Evolutionary conservation across 1,284 basidiomycete species (phyloP).

Genomic region (Trametes pubescens): DNA sequence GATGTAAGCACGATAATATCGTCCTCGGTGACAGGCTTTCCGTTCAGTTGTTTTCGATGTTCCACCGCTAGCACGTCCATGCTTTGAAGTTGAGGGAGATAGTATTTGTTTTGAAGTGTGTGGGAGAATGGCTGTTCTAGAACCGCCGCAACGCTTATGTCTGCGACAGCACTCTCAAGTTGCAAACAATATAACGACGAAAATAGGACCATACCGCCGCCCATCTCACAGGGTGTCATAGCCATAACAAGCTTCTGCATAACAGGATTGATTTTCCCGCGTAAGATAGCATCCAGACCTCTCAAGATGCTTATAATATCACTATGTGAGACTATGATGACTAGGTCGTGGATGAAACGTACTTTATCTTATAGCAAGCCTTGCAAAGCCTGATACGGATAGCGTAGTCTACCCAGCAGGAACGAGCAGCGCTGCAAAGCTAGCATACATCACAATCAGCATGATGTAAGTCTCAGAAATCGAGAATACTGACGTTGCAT

Average conservation of each 20-base stretch:
- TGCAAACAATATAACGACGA: no score
- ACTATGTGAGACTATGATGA: neutral
- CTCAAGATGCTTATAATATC: neutral
- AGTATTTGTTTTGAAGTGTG: neutral
- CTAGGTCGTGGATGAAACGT: neutral
- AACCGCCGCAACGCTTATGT: neutral
- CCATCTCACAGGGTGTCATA: neutral
- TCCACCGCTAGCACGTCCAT: neutral
- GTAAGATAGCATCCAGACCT: neutral
- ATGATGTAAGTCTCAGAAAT: neutral
- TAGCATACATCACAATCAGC: neutral
- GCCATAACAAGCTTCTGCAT: neutral
- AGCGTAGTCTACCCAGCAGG: neutral
- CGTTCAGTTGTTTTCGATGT: no score
- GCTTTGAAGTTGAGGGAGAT: neutral
- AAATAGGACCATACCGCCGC: neutral
- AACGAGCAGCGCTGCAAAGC: neutral
- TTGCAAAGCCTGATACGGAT: neutral
- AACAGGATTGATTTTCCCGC: no score
- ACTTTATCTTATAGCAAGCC: neutral
- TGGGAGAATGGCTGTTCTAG: neutral
- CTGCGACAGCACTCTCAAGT: neutral
- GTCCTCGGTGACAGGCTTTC: no score
- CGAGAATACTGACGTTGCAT: conserved; percentile 2
- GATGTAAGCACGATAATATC: no score